Percentiles rank a stretch among this genome's conserved stretches.
These are phyloP conservation scores for Ustilago esculenta DNA, from an alignment of 1,284 basidiomycete genomes.

Conservation along the genomic window DNA sequence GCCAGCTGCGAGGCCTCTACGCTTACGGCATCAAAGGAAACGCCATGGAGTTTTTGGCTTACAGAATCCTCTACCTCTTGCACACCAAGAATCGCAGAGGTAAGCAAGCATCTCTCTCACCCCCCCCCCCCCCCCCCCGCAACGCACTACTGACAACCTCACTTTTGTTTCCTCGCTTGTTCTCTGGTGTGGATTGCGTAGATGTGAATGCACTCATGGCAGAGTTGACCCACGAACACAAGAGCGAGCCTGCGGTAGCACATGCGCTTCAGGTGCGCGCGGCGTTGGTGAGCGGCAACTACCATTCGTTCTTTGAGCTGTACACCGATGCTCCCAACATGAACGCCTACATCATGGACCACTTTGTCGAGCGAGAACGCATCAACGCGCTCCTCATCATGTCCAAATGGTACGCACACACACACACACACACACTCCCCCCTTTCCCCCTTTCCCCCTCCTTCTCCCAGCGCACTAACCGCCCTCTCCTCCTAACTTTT, in stretches of 20 bases:
- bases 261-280: constrained; percentile 91
- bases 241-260: constrained; percentile 78
- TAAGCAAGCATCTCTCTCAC: too few relatives aligned
- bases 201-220: constrained; percentile 95
- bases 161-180: too few relatives aligned
- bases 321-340: constrained; percentile 90
- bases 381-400: constrained; percentile 87
- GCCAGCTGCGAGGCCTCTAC: constrained; percentile 87
- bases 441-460: neutral
- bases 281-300: constrained; percentile 90
- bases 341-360: constrained; percentile 99
- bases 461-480: too few relatives aligned
- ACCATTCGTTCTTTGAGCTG: constrained; percentile 87
- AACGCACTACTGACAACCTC: too few relatives aligned
- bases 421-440: too few relatives aligned
- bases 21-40: constrained; percentile 90
- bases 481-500: too few relatives aligned
- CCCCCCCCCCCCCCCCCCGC: neutral
- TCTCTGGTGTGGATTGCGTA: constrained; percentile 69
- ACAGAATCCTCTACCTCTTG: constrained; percentile 93
- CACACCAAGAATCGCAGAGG: constrained; percentile 94
- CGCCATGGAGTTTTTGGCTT: constrained; percentile 94
- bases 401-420: constrained; percentile 68
- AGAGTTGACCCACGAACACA: constrained; percentile 90
- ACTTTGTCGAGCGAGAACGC: constrained; percentile 92